Conservation (phyloP, 2,329 filamentous ascomycete genomes). For the Epichloe scottii region DNA sequence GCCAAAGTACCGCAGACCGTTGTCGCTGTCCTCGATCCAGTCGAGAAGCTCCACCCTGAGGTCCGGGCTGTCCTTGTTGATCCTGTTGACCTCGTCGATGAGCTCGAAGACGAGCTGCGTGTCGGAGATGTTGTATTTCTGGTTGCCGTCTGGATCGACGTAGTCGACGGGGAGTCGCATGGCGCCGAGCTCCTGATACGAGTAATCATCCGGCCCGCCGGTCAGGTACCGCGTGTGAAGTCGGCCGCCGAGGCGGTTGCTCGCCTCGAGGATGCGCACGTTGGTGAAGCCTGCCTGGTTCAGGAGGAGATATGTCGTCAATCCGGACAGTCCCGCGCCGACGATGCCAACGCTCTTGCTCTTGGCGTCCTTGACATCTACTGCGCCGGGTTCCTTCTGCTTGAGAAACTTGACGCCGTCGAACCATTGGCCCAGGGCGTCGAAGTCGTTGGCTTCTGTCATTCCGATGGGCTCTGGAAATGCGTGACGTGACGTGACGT, state of each 20-base stretch:
- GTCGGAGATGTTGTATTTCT: conserved; percentile 47
- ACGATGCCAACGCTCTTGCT: conserved; percentile 48
- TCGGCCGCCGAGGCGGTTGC: conserved; percentile 47
- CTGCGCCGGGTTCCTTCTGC: conserved; percentile 35
- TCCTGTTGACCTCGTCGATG: conserved; percentile 42
- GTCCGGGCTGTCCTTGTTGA: conserved; percentile 39
- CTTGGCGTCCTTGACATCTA: conserved; percentile 9
- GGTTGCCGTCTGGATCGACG: conserved; percentile 31
- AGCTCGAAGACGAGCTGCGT: conserved; percentile 54
- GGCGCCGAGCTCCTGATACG: conserved; percentile 55
- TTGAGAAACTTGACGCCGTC: conserved; percentile 48
- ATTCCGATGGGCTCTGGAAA: conserved; percentile 26
- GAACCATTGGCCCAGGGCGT: conserved; percentile 47
- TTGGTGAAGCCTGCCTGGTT: conserved; percentile 41
- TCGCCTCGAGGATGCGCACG: conserved; percentile 49
- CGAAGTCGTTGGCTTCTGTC: conserved; percentile 36
- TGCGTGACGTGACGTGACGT: too few species aligned
- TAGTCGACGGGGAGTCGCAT: conserved; percentile 51
- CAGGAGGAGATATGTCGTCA: conserved; percentile 44
- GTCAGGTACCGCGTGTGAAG: conserved; percentile 51
- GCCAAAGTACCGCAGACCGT: conserved; percentile 38
- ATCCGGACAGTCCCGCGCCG: conserved; percentile 51
- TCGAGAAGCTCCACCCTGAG: conserved; percentile 47
- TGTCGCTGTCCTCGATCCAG: conserved; percentile 45
- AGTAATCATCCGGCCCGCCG: conserved; percentile 46